Evolutionary conservation across 257 asterid genomes (phyloP), one percentile per base, ranked within the genome.

Genomic region (Solanum chiquidenum): DNA sequence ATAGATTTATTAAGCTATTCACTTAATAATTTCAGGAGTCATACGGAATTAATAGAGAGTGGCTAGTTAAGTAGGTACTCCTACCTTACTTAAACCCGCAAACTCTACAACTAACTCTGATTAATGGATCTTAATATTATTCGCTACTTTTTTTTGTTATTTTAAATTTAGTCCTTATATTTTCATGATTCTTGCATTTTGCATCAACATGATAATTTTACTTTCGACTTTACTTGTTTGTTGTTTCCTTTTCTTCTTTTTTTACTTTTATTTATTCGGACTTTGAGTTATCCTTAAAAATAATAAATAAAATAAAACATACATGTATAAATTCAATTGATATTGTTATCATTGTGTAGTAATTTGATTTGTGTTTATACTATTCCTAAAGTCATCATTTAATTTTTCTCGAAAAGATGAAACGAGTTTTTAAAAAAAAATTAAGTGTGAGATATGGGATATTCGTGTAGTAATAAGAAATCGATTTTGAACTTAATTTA

Each of bases 61-160:
- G 62, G 62, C 84, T 40, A 76, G 35, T n/a, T 77, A 77, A 77
- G 84, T 77, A 77, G 84, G 84, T 77, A 35, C 13, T 77, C 84
- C 84, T 77, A 77, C 62, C 40, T 76, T 76, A 76, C 83, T 77
- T 40, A 2, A 23, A 40, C 8, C 60, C 83, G 12, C n/a, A 7
- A 76, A 76, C 60, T 25, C 60, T n/a, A 77, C 84, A 40, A 77
- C 62, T 40, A 77, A 40, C 84, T 25, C 16, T 9, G 29, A 77
- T 25, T 7, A 77, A n/a, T 42, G n/a, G 13, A 7, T 77, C 35
- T 77, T 77, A 38, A 66, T 11, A 74, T 5, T 23, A 21, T 37
- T 75, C 23, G 33, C 3, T 23, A 37, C 1, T 38, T 23, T 8
- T 75, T 11, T 37, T 35, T 5, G 29, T 74, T 74, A 21, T 74